Evolutionary conservation across 1,284 basidiomycete genomes (phyloP).

Genomic region (Sphagnurus paluster): DNA sequence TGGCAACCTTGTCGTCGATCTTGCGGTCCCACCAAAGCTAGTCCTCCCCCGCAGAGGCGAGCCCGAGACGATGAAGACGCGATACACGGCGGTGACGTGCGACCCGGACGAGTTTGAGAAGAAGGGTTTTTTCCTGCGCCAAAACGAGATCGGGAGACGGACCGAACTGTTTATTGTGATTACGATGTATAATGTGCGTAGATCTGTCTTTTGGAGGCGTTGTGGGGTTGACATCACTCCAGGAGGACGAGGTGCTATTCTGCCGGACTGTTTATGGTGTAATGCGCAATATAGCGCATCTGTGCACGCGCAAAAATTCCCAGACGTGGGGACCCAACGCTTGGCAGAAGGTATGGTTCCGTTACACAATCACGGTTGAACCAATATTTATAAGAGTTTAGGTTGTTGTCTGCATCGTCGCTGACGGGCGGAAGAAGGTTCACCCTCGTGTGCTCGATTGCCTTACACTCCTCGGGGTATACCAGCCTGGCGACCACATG

Average conservation of each 20-base stretch:
- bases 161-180: slow-evolving; percentile 95
- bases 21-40: slow-evolving; percentile 83
- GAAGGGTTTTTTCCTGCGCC: slow-evolving; percentile 83
- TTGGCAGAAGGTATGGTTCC: slow-evolving; percentile 81
- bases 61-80: slow-evolving; percentile 82
- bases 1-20: slow-evolving; percentile 85
- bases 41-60: slow-evolving; percentile 81
- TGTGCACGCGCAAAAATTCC: slow-evolving; percentile 92
- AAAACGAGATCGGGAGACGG: slow-evolving; percentile 76
- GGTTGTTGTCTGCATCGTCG: slow-evolving; percentile 95
- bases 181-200: slow-evolving; percentile 90
- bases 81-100: slow-evolving; percentile 89
- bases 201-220: neutral
- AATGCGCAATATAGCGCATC: slow-evolving; percentile 88
- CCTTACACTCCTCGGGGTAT: slow-evolving; percentile 78
- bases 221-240: slow-evolving; percentile 9
- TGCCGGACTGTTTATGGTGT: slow-evolving; percentile 95
- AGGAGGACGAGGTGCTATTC: slow-evolving; percentile 96
- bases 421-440: slow-evolving; percentile 91
- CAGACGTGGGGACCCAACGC: slow-evolving; percentile 95
- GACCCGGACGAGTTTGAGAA: slow-evolving; percentile 92
- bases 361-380: neutral
- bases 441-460: slow-evolving; percentile 95
- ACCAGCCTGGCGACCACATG: slow-evolving; percentile 81
- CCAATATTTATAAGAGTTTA: slow-evolving; percentile 28